Percentiles rank a stretch among this genome's conserved stretches.
Evolutionary conservation across 495 filamentous ascomycete species (phyloP).

Genomic region (Neurospora pannonica): DNA sequence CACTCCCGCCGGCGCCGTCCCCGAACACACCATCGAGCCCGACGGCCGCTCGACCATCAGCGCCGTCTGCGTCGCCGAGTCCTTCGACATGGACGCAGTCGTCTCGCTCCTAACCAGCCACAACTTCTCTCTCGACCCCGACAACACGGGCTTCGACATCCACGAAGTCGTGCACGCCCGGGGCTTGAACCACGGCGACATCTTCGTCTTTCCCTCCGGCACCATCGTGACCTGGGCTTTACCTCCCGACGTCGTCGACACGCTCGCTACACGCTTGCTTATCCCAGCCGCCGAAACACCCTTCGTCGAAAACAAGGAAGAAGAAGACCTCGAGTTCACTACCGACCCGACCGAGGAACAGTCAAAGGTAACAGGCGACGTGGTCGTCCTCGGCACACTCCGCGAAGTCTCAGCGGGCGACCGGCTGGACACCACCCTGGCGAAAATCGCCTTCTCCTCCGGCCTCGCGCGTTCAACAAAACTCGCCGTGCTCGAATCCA

Average conservation of each 20-base stretch:
- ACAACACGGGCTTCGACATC: conserved; percentile 47
- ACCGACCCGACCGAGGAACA: conserved; percentile 66
- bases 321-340: conserved; percentile 81
- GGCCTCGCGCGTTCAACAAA: conserved; percentile 95
- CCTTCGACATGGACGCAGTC: conserved; percentile 69
- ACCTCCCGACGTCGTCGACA: conserved; percentile 57
- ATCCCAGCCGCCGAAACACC: conserved; percentile 67
- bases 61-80: conserved; percentile 77
- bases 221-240: conserved; percentile 90
- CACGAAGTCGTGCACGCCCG: conserved; percentile 51
- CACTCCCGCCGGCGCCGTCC: conserved; percentile 1
- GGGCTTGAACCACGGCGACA: conserved; percentile 57
- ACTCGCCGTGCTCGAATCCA: conserved; percentile 80
- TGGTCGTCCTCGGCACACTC: conserved; percentile 74
- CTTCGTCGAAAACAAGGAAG: conserved; percentile 56
- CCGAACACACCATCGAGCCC: background rate
- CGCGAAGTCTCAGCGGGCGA: conserved; percentile 33
- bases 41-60: conserved; percentile 52
- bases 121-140: conserved; percentile 57
- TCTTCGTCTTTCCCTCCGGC: conserved; percentile 95
- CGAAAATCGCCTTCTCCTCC: conserved; percentile 93
- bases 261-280: conserved; percentile 63
- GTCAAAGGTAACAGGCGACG: conserved; percentile 77
- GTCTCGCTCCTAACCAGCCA: conserved; percentile 59
- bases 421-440: conserved; percentile 64